Evolutionary conservation across 2,329 filamentous ascomycete species (phyloP).

Genomic region (Fusarium secorum): DNA sequence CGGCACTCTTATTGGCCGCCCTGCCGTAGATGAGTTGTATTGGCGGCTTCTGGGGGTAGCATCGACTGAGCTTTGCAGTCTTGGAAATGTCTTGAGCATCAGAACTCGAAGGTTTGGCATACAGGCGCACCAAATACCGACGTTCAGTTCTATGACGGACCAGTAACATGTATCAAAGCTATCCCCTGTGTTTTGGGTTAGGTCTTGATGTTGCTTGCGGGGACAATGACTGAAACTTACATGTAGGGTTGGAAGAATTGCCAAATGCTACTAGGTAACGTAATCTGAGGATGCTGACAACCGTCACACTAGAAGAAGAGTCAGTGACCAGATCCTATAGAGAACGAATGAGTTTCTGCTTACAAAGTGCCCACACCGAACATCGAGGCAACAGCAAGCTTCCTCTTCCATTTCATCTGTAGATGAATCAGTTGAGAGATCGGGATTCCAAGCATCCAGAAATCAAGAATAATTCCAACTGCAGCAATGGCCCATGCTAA

Average conservation of each 20-base stretch:
- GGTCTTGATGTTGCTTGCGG: too few species aligned
- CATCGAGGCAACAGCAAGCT: neutral
- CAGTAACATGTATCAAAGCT: conserved; percentile 12
- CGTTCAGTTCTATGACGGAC: conserved; percentile 5
- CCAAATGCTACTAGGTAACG: conserved; percentile 8
- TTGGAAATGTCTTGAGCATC: neutral
- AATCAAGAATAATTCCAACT: neutral
- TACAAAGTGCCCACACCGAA: conserved; percentile 8
- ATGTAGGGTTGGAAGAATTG: conserved; percentile 3
- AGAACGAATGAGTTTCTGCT: fast-evolving
- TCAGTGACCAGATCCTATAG: fast-evolving
- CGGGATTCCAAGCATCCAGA: conserved; percentile 1
- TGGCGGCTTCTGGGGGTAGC: neutral
- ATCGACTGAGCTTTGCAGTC: neutral
- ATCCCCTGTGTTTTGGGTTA: too few species aligned
- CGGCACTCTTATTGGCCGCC: neutral
- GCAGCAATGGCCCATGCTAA: conserved; percentile 18
- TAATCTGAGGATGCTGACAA: conserved; percentile 11
- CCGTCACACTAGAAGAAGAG: neutral
- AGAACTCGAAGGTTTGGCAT: conserved; percentile 4
- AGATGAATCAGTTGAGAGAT: neutral
- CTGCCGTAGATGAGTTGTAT: neutral
- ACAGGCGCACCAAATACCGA: conserved; percentile 1
- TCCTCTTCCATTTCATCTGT: conserved; percentile 15
- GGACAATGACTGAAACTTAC: neutral